Conservation (phyloP, 1,284 basidiomycete species). For the Fomitiporia mediterranea region DNA sequence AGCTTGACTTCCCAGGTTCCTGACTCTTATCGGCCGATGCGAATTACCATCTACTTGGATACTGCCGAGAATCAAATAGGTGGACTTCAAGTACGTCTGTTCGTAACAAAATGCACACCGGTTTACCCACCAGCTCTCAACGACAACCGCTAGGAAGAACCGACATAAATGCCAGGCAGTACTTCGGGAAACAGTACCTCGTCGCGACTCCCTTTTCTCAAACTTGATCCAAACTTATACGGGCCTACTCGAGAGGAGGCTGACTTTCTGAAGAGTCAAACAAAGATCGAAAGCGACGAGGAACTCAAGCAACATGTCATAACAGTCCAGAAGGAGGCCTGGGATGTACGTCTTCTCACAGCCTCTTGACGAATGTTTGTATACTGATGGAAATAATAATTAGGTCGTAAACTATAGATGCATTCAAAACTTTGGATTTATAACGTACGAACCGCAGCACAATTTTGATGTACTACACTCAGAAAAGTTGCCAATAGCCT, state of each 20-base stretch:
- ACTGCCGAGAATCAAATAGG: background rate
- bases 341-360: constrained; percentile 6
- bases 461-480: too few species aligned
- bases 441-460: constrained; percentile 4
- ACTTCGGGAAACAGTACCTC: background rate
- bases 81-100: background rate
- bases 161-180: background rate
- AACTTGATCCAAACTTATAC: constrained; percentile 15
- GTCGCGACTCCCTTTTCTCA: background rate
- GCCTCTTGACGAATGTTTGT: background rate
- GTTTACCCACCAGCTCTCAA: background rate
- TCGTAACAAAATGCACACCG: background rate
- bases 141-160: background rate
- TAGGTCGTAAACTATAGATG: constrained; percentile 21
- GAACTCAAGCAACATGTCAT: constrained; percentile 20
- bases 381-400: background rate
- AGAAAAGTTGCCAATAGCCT: constrained; percentile 8
- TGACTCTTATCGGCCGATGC: too few species aligned
- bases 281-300: constrained; percentile 18
- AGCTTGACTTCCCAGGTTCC: too few species aligned
- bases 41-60: background rate
- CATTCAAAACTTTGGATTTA: constrained; percentile 17
- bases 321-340: constrained; percentile 17
- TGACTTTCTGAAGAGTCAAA: constrained; percentile 19
- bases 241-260: constrained; percentile 5